A percentile compares a stretch with the other conserved stretches of the same genome.
Evolutionary conservation across 768 basidiomycete species (phyloP).

Genomic region (Russula sp.): DNA sequence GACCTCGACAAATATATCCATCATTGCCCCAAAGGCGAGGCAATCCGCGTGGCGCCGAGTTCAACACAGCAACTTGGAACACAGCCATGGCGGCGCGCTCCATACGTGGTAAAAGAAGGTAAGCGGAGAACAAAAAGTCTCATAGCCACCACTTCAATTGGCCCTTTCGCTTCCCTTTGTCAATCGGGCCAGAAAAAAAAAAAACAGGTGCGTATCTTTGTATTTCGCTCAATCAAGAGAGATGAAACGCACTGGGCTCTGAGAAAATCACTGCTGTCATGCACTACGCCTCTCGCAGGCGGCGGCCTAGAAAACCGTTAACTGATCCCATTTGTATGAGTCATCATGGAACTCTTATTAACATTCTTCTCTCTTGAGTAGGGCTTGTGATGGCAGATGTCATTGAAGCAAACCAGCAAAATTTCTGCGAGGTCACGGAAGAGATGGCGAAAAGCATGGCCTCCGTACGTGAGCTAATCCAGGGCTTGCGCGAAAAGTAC

Average conservation of each 20-base stretch:
- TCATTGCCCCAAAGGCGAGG: slow-evolving; percentile 1
- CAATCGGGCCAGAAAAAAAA: slow-evolving; percentile 4
- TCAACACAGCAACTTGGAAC: background rate
- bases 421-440: slow-evolving; percentile 34
- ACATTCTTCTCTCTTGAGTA: background rate
- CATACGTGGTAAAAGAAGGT: no score
- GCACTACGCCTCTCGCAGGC: slow-evolving; percentile 47
- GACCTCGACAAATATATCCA: background rate
- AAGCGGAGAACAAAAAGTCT: background rate
- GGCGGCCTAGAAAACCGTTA: slow-evolving; percentile 65
- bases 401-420: slow-evolving; percentile 20
- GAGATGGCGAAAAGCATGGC: slow-evolving; percentile 60
- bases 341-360: background rate
- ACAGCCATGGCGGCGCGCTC: no score
- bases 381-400: slow-evolving; percentile 7
- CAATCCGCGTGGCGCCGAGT: background rate
- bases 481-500: slow-evolving; percentile 51
- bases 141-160: background rate
- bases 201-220: slow-evolving; percentile 1
- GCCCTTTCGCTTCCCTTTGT: background rate
- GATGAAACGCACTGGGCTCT: slow-evolving; percentile 67
- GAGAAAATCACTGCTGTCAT: slow-evolving; percentile 40
- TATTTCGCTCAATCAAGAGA: background rate
- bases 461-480: slow-evolving; percentile 52
- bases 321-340: slow-evolving; percentile 35